Conservation (phyloP, 495 filamentous ascomycete species). For the Xylaria curta region DNA sequence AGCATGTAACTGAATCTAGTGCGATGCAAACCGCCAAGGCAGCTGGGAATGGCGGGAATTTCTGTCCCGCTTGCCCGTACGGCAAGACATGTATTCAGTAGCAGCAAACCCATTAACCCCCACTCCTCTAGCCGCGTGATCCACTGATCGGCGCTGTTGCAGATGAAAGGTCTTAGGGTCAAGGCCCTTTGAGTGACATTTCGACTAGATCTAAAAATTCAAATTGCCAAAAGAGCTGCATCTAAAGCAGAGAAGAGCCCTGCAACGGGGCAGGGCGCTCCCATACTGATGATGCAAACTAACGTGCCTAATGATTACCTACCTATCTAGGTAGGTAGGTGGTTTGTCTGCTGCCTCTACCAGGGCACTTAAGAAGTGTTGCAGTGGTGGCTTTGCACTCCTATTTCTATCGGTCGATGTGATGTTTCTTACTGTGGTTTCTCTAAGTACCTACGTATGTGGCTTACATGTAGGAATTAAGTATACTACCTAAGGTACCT, state of each 20-base stretch:
- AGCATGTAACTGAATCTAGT: neutral
- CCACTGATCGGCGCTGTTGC: constrained; percentile 10
- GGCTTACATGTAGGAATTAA: too few species aligned
- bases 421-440: too few species aligned
- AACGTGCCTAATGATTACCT: neutral
- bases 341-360: neutral
- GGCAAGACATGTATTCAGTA: too few species aligned
- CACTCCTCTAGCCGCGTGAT: constrained; percentile 2
- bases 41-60: neutral
- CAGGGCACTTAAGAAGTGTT: neutral
- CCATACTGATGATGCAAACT: neutral
- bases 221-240: neutral
- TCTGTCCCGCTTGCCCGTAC: neutral
- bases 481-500: too few species aligned
- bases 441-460: too few species aligned
- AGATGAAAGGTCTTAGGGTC: neutral
- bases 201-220: neutral
- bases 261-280: neutral
- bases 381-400: too few species aligned
- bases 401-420: too few species aligned
- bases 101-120: neutral
- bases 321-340: neutral
- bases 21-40: constrained; percentile 1
- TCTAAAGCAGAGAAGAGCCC: neutral
- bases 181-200: constrained; percentile 2